phyloP scores from a whole-genome alignment of 2,329 filamentous ascomycete species.

The Bipolaris sorokiniana region DNA sequence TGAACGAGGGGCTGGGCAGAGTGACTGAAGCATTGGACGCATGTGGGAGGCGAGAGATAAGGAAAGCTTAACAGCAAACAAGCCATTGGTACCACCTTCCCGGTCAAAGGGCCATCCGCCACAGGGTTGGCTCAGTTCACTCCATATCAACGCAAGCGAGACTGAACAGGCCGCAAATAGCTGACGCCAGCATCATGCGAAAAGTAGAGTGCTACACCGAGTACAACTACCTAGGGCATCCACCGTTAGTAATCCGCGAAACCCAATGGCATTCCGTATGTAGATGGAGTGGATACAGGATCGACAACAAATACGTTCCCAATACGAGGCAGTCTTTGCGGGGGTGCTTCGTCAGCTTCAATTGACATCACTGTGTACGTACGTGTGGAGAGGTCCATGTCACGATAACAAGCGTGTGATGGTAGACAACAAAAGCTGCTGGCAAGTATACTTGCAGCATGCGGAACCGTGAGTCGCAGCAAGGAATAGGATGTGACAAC shows the following conservation, averaged over 20 bases:
- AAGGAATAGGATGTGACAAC: no score
- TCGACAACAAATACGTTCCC: not conserved
- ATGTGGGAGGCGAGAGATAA: not conserved
- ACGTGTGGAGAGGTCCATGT: not conserved
- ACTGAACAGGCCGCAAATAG: not conserved
- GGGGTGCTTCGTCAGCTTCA: not conserved
- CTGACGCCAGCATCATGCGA: not conserved
- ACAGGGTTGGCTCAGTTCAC: not conserved
- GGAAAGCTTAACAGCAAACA: not conserved
- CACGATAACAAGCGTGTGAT: not conserved
- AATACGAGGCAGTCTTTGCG: not conserved
- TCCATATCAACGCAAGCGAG: not conserved
- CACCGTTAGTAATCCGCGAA: not conserved
- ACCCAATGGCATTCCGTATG: not conserved
- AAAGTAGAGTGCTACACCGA: not conserved
- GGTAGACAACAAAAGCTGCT: no score
- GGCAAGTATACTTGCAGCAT: no score
- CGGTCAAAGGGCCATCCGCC: not conserved
- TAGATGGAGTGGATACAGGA: not conserved
- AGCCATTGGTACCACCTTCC: not conserved
- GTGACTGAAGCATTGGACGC: not conserved
- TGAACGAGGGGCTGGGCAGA: not conserved
- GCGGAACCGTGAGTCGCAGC: no score
- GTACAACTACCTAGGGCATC: not conserved
- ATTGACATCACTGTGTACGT: not conserved